Evolutionary conservation across 2,329 filamentous ascomycete genomes (phyloP).

Genomic region (Trichophyton mentagrophytes): DNA sequence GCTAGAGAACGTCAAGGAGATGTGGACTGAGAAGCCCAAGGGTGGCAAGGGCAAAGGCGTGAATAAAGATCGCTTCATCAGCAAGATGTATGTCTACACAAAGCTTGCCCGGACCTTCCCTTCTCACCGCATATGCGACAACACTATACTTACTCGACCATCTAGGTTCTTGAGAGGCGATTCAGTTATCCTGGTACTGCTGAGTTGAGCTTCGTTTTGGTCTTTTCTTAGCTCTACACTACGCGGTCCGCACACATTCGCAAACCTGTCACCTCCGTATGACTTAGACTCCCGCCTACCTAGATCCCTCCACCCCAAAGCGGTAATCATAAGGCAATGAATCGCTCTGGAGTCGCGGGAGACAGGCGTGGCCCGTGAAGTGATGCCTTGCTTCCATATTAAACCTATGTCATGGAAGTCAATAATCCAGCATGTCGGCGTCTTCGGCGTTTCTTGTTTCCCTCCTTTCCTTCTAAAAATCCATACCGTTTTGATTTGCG

Average conservation of each 20-base stretch:
- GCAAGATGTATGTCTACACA: slow-evolving; percentile 63
- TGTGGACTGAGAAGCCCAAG: slow-evolving; percentile 95
- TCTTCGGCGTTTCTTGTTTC: not conserved
- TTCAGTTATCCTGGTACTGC: slow-evolving; percentile 72
- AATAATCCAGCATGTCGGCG: not conserved
- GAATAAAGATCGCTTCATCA: slow-evolving; percentile 97
- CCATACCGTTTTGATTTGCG: not conserved
- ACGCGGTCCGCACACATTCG: not conserved
- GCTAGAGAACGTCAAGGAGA: slow-evolving; percentile 92
- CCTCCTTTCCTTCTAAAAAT: not conserved
- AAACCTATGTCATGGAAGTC: not conserved
- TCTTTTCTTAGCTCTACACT: slow-evolving; percentile 4
- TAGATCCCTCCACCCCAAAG: not conserved
- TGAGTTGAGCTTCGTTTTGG: slow-evolving; percentile 46
- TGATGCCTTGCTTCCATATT: not conserved
- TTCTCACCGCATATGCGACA: not conserved
- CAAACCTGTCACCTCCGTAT: not conserved
- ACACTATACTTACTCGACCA: not conserved
- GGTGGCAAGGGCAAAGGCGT: slow-evolving; percentile 84
- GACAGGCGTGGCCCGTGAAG: not conserved
- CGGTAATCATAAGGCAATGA: not conserved
- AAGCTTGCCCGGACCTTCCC: not conserved
- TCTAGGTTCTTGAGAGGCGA: slow-evolving; percentile 72
- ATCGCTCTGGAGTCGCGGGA: not conserved
- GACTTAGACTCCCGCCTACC: not conserved